A percentile compares a stretch with the other conserved stretches of the same genome.
Conservation (phyloP, 2,329 filamentous ascomycete genomes). For the Ophioceras dolichostomum region DNA sequence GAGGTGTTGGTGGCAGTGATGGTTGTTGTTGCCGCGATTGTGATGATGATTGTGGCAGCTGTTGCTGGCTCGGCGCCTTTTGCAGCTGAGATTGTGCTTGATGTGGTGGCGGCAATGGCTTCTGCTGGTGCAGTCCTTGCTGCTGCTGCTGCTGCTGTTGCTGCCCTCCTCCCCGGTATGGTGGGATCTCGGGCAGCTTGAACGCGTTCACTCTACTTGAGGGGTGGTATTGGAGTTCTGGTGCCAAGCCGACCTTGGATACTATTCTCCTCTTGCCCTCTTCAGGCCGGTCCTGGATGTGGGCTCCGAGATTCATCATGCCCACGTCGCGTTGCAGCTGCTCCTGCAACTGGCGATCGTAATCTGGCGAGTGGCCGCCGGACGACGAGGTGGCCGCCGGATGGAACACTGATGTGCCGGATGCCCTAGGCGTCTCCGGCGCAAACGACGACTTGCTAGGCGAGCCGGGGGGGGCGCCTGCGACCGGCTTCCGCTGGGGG, state of each 20-base stretch:
- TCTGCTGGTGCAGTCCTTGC: too few species aligned
- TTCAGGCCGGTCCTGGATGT: constrained; percentile 1
- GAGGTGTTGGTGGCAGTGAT: constrained; percentile 5
- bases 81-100: constrained; percentile 5
- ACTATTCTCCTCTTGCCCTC: constrained; percentile 9
- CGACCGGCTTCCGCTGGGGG: constrained; percentile 45
- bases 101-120: too few species aligned
- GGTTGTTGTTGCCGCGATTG: not conserved
- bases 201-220: too few species aligned
- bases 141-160: constrained; percentile 14
- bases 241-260: constrained; percentile 15
- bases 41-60: constrained; percentile 1
- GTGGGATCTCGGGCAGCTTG: constrained; percentile 41
- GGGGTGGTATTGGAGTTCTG: too few species aligned
- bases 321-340: constrained; percentile 53
- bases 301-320: constrained; percentile 33
- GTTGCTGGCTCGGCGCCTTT: constrained; percentile 1
- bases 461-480: constrained; percentile 30
- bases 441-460: constrained; percentile 11
- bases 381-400: constrained; percentile 7
- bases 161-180: constrained; percentile 28
- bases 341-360: constrained; percentile 47
- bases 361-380: constrained; percentile 40
- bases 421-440: constrained; percentile 32
- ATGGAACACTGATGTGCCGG: constrained; percentile 20